Evolutionary conservation across 768 basidiomycete genomes (phyloP).

Genomic region (Chalciporus chontae): DNA sequence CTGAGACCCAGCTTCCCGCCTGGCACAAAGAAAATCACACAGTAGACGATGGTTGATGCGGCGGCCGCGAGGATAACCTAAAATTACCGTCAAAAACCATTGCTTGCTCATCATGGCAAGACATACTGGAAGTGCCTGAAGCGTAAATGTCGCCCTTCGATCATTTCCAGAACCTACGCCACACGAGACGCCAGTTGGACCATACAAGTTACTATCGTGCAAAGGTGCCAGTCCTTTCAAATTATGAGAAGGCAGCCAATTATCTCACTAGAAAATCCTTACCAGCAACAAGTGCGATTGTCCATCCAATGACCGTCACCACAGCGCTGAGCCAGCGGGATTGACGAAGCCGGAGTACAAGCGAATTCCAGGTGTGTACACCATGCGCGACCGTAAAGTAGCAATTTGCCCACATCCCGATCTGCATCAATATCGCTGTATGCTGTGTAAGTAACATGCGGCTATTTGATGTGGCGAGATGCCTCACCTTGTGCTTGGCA

Average conservation of each 20-base stretch:
- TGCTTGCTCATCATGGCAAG: not conserved
- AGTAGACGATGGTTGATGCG: conserved; percentile 54
- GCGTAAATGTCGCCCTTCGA: conserved; percentile 42
- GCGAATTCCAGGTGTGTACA: conserved; percentile 63
- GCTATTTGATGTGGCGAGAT: not conserved
- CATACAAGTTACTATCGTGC: conserved; percentile 43
- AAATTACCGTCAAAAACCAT: conserved; percentile 2
- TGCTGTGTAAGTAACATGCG: not conserved
- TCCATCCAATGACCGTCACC: conserved; percentile 53
- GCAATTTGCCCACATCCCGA: conserved; percentile 56
- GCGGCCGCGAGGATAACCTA: conserved; percentile 60
- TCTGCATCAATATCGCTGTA: conserved; percentile 54
- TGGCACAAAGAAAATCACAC: conserved; percentile 58
- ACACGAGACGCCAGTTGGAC: conserved; percentile 49
- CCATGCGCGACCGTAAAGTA: conserved; percentile 67
- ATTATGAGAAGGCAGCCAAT: not conserved
- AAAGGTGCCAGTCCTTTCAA: conserved; percentile 35
- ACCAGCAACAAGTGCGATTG: conserved; percentile 47
- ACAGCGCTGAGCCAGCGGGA: conserved; percentile 44
- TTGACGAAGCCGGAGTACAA: conserved; percentile 55
- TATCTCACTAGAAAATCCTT: conserved; percentile 16
- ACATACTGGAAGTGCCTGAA: conserved; percentile 62
- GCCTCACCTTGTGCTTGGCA: conserved; percentile 61
- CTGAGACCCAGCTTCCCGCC: conserved; percentile 52
- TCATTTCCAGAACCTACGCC: conserved; percentile 45